phyloP scores from a whole-genome alignment of 495 filamentous ascomycete genomes.

The Clavariopsis aquatica region DNA sequence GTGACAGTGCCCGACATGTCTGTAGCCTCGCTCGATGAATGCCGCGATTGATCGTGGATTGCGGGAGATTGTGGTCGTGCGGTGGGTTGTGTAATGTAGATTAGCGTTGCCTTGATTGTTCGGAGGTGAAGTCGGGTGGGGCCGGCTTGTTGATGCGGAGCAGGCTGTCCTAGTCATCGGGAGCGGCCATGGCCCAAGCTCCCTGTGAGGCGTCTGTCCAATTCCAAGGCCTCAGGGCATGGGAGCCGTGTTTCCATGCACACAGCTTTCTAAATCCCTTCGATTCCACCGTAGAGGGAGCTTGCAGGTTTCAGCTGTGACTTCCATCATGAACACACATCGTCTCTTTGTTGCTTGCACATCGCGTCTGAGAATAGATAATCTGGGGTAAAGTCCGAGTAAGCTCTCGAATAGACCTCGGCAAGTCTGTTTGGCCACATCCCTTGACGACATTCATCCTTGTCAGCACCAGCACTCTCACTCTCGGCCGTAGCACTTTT shows the following conservation, averaged over 20 bases:
- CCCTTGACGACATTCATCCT: neutral
- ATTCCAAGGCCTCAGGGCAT: neutral
- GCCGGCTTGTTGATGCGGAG: slow-evolving; percentile 7
- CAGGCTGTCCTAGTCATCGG: neutral
- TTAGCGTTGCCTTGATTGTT: slow-evolving; percentile 20
- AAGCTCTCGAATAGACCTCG: slow-evolving; percentile 20
- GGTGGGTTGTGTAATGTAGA: slow-evolving; percentile 3
- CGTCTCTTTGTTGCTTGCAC: neutral
- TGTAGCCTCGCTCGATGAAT: slow-evolving; percentile 3
- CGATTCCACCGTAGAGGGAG: neutral
- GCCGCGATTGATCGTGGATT: neutral
- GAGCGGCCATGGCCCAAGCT: slow-evolving; percentile 19
- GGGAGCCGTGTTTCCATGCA: neutral
- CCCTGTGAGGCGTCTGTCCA: too few species aligned
- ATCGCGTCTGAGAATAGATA: neutral
- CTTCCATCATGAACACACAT: neutral
- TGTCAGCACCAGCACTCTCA: slow-evolving; percentile 2
- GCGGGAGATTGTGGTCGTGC: neutral
- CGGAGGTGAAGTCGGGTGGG: neutral
- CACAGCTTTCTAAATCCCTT: neutral
- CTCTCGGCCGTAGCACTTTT: slow-evolving; percentile 23
- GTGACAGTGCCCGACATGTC: slow-evolving; percentile 72
- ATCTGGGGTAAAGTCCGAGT: slow-evolving; percentile 1
- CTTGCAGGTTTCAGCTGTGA: neutral
- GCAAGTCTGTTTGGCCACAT: slow-evolving; percentile 6